Percentiles rank a stretch among this genome's conserved stretches.
Evolutionary conservation across 2,329 filamentous ascomycete genomes (phyloP).

Genomic region (Botrytis fabae): DNA sequence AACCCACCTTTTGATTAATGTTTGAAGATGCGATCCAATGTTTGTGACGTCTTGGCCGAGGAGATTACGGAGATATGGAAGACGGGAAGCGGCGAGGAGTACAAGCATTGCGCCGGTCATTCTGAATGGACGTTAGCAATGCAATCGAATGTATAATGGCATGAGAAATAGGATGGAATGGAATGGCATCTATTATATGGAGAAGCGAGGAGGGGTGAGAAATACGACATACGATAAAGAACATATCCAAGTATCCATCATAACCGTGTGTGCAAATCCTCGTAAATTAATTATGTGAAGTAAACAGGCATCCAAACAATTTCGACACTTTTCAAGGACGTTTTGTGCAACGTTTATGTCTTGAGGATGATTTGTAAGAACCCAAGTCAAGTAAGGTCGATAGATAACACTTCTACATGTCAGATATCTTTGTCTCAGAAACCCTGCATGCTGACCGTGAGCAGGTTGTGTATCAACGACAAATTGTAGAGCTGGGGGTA

Average conservation of each 20-base stretch:
- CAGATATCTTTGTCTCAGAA: slow-evolving; percentile 52
- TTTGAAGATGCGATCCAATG: slow-evolving; percentile 46
- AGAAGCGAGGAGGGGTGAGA: not conserved
- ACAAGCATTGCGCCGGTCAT: slow-evolving; percentile 54
- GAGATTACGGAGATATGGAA: slow-evolving; percentile 43
- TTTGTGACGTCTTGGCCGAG: slow-evolving; percentile 44
- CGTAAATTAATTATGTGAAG: slow-evolving; percentile 51
- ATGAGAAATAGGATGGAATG: not conserved
- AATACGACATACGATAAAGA: slow-evolving; percentile 54
- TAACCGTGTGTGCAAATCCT: slow-evolving; percentile 51
- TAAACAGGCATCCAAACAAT: slow-evolving; percentile 50
- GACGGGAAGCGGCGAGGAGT: slow-evolving; percentile 47
- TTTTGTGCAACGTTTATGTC: slow-evolving; percentile 29
- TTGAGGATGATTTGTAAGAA: slow-evolving; percentile 34
- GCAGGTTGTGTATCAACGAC: slow-evolving; percentile 40
- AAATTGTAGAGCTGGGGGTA: slow-evolving; percentile 48
- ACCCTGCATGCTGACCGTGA: slow-evolving; percentile 48
- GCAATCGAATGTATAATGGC: not conserved
- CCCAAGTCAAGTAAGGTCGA: slow-evolving; percentile 52
- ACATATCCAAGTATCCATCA: slow-evolving; percentile 57
- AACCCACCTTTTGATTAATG: slow-evolving; percentile 48
- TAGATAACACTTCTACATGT: slow-evolving; percentile 56
- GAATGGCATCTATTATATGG: not conserved
- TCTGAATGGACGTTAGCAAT: slow-evolving; percentile 34
- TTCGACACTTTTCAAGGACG: slow-evolving; percentile 45